Base-by-base conservation (phyloP, 495 filamentous ascomycete species). In the Filosporella fistucella region DNA sequence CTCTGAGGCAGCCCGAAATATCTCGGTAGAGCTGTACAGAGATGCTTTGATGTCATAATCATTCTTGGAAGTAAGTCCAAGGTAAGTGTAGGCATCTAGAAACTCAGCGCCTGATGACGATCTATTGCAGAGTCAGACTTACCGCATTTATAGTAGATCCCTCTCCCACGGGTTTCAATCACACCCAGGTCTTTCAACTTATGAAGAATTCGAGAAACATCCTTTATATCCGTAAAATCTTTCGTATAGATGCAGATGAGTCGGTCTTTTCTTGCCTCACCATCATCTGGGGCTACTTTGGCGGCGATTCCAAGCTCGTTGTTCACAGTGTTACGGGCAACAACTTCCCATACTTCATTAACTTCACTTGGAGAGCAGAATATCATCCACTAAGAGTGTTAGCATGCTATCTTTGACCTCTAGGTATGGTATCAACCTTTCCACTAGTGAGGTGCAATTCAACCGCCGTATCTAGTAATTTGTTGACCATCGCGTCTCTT, bases 191-290 rank as follows among this genome's bases (percentile, higher is more conserved):
- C 67, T 33, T 74, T 71, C 51, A 94, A 56, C 48, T 67, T 72
- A 52, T 64, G 52, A 46, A 88, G 52, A 13, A 93, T 84, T 30
- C 85, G 70, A 47, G 68, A 76, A 17, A 91, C 76, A 61, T 91
- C 89, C 16, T 71, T 64, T 34, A 61, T 66, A 54, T 94, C 85
- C 25, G 63, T 65, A 60, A 85, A 91, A 60, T 95, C 80, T 34
- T 65, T 61, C 18, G 88, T 93, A 63, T 93, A 95, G 2, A 94
- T 68, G 45, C 82, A 89, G 28, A 94, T 79, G 49, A 91, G 60
- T 20, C 78, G 64, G 21, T 56, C 42, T 14, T 34, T 47, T 32
- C 47, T 54, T 28, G 68, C 60, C 52, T 78, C 72, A 18, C 60
- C 57, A 6, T 13, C 25, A 17, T 59, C 46, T 2, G 82, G 75